Percentiles rank a stretch among this genome's conserved stretches.
Evolutionary conservation across 163 green algal species (phyloP).

Genomic region (Scenedesmus sp.): DNA sequence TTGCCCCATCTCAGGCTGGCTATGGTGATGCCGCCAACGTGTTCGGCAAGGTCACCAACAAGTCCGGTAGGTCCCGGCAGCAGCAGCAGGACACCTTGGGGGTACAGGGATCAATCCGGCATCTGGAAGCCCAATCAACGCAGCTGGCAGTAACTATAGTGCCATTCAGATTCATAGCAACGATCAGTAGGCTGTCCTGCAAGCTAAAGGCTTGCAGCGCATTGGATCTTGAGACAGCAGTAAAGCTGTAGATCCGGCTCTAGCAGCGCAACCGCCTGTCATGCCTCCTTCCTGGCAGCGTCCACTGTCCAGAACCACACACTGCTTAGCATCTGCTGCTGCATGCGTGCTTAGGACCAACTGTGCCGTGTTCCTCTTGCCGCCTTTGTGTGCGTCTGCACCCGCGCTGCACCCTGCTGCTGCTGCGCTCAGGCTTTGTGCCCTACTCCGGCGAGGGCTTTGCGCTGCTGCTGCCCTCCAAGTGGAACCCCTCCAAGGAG

Average conservation of each 20-base stretch:
- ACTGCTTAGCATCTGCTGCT: not conserved
- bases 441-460: constrained; percentile 95
- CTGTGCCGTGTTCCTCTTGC: not conserved
- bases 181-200: not conserved
- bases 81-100: not conserved
- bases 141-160: not conserved
- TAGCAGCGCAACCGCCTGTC: not conserved
- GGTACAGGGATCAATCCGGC: not conserved
- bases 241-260: not conserved
- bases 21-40: constrained; percentile 95
- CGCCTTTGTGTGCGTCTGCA: not conserved
- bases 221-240: not conserved
- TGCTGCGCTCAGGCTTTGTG: constrained; percentile 80
- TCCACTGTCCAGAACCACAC: not conserved
- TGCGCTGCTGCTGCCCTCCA: constrained; percentile 90
- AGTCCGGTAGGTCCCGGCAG: constrained; percentile 61
- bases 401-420: not conserved
- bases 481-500: constrained; percentile 98
- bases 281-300: not conserved
- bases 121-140: not conserved
- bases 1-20: constrained; percentile 80
- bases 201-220: not conserved
- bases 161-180: not conserved
- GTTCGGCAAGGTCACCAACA: constrained; percentile 91
- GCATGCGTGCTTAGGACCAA: not conserved